phyloP scores from a whole-genome alignment of 2,329 filamentous ascomycete genomes.

The Claviceps cyperi region DNA sequence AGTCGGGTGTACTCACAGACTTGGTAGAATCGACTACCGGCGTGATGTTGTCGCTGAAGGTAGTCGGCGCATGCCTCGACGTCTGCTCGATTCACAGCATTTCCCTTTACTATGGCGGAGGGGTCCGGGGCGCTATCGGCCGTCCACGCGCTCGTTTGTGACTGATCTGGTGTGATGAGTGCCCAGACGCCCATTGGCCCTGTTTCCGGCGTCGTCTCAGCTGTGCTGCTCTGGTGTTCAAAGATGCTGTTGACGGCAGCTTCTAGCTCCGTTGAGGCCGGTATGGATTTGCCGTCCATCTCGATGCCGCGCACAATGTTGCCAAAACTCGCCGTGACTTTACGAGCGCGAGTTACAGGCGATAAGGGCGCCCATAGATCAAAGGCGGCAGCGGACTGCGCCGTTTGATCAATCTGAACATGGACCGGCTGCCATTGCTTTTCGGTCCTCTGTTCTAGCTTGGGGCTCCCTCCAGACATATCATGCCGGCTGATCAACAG shows the following conservation, averaged over 20 bases:
- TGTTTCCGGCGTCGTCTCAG: conserved; percentile 11
- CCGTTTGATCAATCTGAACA: conserved; percentile 11
- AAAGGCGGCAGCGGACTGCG: conserved; percentile 11
- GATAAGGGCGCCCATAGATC: conserved; percentile 34
- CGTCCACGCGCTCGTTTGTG: conserved; percentile 2
- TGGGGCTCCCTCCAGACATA: conserved; percentile 9
- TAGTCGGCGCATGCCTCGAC: conserved; percentile 13
- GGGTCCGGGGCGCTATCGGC: conserved; percentile 6
- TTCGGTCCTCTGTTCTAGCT: conserved; percentile 15
- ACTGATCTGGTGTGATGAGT: conserved; percentile 39
- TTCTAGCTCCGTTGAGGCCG: conserved; percentile 62
- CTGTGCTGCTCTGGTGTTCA: conserved; percentile 15
- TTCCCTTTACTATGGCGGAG: conserved; percentile 1
- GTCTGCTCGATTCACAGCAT: conserved; percentile 7
- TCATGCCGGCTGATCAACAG: conserved; percentile 28
- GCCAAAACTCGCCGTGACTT: conserved; percentile 52
- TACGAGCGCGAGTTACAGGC: conserved; percentile 47
- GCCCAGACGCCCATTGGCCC: conserved; percentile 57
- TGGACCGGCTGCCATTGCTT: conserved; percentile 26
- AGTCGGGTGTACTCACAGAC: conserved; percentile 15
- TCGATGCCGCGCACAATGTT: conserved; percentile 61
- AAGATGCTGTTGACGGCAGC: conserved; percentile 45
- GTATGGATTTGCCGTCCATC: conserved; percentile 29
- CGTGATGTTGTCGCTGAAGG: conserved; percentile 22
- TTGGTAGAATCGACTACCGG: conserved; percentile 31